Conservation (phyloP, 2,329 filamentous ascomycete genomes). For the Cytospora piceicola region DNA sequence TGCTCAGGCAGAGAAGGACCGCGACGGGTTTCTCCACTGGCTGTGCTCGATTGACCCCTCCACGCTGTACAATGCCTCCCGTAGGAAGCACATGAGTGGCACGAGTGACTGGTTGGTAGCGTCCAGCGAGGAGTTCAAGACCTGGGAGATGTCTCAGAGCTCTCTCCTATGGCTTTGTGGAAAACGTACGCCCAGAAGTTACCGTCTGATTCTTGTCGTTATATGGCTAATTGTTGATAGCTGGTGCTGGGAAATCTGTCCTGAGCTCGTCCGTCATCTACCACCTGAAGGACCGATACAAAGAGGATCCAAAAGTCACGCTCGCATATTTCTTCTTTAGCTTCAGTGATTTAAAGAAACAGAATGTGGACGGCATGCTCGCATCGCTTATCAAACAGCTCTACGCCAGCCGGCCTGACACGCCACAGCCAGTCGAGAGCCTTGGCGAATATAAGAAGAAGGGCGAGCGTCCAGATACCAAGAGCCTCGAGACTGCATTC, state of each 20-base stretch:
- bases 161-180: slow-evolving; percentile 5
- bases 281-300: background rate
- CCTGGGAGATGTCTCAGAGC: background rate
- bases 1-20: background rate
- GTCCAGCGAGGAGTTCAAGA: background rate
- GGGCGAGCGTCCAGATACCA: slow-evolving; percentile 6
- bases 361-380: slow-evolving; percentile 30
- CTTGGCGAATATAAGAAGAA: background rate
- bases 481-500: background rate
- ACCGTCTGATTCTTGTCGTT: too few relatives aligned
- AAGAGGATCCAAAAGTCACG: background rate
- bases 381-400: slow-evolving; percentile 31
- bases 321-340: slow-evolving; percentile 36
- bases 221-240: background rate
- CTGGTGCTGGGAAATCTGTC: slow-evolving; percentile 2
- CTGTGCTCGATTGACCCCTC: slow-evolving; percentile 2
- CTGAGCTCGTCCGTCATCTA: slow-evolving; percentile 9
- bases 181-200: background rate
- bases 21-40: slow-evolving; percentile 1
- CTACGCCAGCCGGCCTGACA: background rate
- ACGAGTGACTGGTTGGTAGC: background rate
- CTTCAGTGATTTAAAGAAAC: slow-evolving; percentile 32
- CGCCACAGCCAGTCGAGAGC: background rate
- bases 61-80: background rate
- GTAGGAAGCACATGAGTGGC: background rate